Base-by-base conservation (phyloP, 1,284 basidiomycete genomes). In the Megacollybia platyphylla region DNA sequence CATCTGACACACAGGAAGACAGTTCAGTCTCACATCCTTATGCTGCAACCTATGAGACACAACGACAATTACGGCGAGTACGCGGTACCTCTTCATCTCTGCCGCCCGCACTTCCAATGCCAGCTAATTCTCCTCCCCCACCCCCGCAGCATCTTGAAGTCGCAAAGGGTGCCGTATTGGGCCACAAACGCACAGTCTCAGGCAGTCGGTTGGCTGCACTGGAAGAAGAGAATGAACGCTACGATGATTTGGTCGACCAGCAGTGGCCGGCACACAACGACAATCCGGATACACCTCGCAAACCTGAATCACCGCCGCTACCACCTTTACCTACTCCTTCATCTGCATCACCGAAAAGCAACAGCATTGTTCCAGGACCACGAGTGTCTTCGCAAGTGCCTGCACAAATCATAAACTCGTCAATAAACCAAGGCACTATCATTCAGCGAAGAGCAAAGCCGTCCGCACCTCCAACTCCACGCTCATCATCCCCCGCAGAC, bases 81-180 rank as follows among this genome's bases (percentile, higher is more conserved):
- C 43, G 24, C n/a, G 9, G 36, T 26, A n/a, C 28, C n/a, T 39
- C 39, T 39, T 29, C 43, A 4, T 36, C 62, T 13, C 68, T 85
- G 29, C 80, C 80, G 6, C 81, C 81, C 13, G 67, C 72, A 32
- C 69, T 66, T 0, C 82, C 82, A 3, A 79, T 78, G 9, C 83
- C 83, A 20, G 63, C 67, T 26, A 65, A 66, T 41, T 69, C 76
- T 5, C 65, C 74, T n/a, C 81, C 82, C 1, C 76, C 74, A 0
- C 71, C 79, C 1, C 81, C 80, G 36, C 39, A 44, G 35, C 58
- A 56, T 47, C 51, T 64, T 41, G 66, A 69, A 35, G 56, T 63
- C 44, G 47, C 54, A 35, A 67, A 71, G 46, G 70, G 67, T 34
- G 64, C 65, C 40, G 73, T 73, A 27, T 44, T 65, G 13, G 63